A percentile compares a stretch with the other conserved stretches of the same genome.
Conservation (phyloP, 2,329 filamentous ascomycete genomes). For the Pezicula radicicola region DNA sequence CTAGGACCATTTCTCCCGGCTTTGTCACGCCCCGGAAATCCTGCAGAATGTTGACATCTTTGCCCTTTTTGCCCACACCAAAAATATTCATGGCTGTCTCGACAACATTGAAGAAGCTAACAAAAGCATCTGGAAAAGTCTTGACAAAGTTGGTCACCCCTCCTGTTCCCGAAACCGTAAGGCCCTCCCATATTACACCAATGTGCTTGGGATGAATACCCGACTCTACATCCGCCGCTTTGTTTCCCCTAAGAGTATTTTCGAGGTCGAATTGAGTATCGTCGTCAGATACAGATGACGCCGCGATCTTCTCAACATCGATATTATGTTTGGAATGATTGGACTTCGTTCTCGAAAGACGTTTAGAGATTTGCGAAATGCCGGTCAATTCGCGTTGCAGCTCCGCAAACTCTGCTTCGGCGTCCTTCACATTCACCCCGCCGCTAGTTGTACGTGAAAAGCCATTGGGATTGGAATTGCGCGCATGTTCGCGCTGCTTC, state of each 20-base stretch:
- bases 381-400: conserved; percentile 60
- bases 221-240: conserved; percentile 68
- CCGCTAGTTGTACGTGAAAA: conserved; percentile 38
- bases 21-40: conserved; percentile 68
- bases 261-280: conserved; percentile 73
- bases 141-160: conserved; percentile 67
- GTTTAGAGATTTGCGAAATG: conserved; percentile 50
- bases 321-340: conserved; percentile 22
- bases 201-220: conserved; percentile 81
- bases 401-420: conserved; percentile 68
- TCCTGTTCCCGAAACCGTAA: conserved; percentile 74
- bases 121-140: conserved; percentile 71
- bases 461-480: conserved; percentile 43
- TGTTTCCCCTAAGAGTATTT: conserved; percentile 65
- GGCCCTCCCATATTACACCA: conserved; percentile 73
- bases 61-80: conserved; percentile 63
- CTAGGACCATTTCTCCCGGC: conserved; percentile 74
- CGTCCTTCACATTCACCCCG: conserved; percentile 49
- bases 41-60: conserved; percentile 71
- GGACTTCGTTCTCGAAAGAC: conserved; percentile 45
- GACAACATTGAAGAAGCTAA: conserved; percentile 73
- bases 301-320: conserved; percentile 60
- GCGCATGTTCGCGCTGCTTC: conserved; percentile 18
- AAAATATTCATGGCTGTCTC: conserved; percentile 62
- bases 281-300: conserved; percentile 40